phyloP scores from a whole-genome alignment of 2,329 filamentous ascomycete genomes.

The Xylaria sp. region DNA sequence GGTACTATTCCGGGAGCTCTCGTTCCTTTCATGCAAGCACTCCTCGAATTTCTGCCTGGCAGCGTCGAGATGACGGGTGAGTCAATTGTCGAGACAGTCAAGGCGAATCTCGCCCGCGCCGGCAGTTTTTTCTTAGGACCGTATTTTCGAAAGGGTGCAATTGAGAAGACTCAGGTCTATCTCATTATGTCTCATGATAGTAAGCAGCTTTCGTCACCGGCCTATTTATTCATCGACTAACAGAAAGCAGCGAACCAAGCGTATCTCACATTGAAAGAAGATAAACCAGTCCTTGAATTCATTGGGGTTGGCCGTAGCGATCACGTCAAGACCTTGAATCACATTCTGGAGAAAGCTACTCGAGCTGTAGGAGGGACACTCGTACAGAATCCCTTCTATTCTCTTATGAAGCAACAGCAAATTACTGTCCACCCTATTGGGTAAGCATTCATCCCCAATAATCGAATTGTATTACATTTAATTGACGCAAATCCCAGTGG shows the following conservation, averaged over 20 bases:
- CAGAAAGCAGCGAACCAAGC: conserved; percentile 58
- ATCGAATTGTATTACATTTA: background rate
- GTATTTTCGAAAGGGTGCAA: conserved; percentile 59
- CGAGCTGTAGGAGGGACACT: conserved; percentile 64
- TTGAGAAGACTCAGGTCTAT: conserved; percentile 67
- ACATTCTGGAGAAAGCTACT: conserved; percentile 59
- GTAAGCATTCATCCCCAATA: conserved; percentile 43
- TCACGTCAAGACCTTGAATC: conserved; percentile 59
- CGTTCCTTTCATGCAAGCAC: conserved; percentile 58
- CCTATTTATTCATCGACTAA: conserved; percentile 6
- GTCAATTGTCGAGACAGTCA: conserved; percentile 49
- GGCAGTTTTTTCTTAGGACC: conserved; percentile 64
- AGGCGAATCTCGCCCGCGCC: conserved; percentile 53
- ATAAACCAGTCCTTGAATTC: conserved; percentile 65
- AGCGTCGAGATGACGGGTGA: conserved; percentile 48
- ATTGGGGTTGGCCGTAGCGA: conserved; percentile 61
- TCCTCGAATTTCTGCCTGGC: conserved; percentile 61
- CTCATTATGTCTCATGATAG: conserved; percentile 71
- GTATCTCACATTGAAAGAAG: conserved; percentile 61
- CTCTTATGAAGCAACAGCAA: conserved; percentile 60
- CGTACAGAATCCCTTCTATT: conserved; percentile 62
- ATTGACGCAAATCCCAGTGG: conserved; percentile 50
- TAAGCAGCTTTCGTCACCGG: conserved; percentile 34
- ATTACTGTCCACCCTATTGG: conserved; percentile 72
- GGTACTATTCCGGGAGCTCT: conserved; percentile 65